A percentile compares a stretch with the other conserved stretches of the same genome.
These are phyloP conservation scores for Gaeumannomyces tritici DNA, from an alignment of 2,329 filamentous ascomycete genomes.

Conservation along the genomic window DNA sequence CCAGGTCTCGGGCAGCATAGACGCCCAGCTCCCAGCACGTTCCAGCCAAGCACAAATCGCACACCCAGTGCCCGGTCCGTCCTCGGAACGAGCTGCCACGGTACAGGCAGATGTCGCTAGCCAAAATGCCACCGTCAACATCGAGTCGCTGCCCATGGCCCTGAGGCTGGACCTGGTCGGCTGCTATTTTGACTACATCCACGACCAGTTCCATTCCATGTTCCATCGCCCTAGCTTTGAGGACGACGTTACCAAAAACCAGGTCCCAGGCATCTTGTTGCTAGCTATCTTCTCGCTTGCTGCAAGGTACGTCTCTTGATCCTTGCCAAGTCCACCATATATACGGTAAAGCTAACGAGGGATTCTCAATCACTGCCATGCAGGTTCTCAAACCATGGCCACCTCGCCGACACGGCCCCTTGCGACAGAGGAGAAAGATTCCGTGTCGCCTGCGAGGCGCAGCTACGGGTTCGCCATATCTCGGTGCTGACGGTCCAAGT, in stretches of 20 bases:
- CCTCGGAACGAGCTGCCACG: neutral
- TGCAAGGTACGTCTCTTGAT: constrained; percentile 3
- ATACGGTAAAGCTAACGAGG: no score
- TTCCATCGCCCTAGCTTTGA: constrained; percentile 19
- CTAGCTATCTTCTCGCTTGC: constrained; percentile 16
- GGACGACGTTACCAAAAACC: constrained; percentile 14
- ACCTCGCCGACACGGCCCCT: constrained; percentile 12
- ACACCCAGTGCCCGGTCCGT: neutral
- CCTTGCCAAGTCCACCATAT: no score
- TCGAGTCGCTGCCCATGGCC: neutral
- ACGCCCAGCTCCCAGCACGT: neutral
- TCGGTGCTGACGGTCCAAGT: constrained; percentile 26
- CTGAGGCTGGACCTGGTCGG: constrained; percentile 15
- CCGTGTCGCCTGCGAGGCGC: constrained; percentile 12
- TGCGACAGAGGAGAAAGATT: constrained; percentile 13
- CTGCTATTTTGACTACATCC: constrained; percentile 22
- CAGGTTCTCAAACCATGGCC: constrained; percentile 14
- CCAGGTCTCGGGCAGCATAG: neutral
- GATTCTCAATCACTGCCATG: no score
- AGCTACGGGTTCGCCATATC: constrained; percentile 24
- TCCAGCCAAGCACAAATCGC: neutral
- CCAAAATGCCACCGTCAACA: neutral
- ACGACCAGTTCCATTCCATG: constrained; percentile 22
- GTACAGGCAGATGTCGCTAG: neutral
- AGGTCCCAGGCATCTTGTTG: constrained; percentile 12